Evolutionary conservation across 2,329 filamentous ascomycete genomes (phyloP).

Genomic region (Trichophyton mentagrophytes): DNA sequence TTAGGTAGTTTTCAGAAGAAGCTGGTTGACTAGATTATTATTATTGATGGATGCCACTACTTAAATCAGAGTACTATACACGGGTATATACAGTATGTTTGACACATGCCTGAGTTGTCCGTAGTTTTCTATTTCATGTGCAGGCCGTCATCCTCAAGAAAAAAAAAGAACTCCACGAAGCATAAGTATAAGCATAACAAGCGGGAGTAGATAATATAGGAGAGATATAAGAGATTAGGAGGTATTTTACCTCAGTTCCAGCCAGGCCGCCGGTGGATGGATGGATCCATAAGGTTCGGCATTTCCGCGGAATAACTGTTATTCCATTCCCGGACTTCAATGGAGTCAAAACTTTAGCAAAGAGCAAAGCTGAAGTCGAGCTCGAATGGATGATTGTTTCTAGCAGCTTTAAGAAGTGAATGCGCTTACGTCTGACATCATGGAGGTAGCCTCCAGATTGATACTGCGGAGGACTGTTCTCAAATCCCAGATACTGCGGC

Average conservation of each 20-base stretch:
- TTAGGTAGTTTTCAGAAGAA: too few relatives aligned
- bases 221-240: neutral
- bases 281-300: too few relatives aligned
- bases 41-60: neutral
- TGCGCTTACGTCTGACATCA: constrained; percentile 10
- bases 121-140: neutral
- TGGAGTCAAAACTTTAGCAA: too few relatives aligned
- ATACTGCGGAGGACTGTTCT: constrained; percentile 5
- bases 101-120: neutral
- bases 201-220: neutral
- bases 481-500: neutral
- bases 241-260: neutral
- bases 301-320: too few relatives aligned
- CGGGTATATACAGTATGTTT: neutral
- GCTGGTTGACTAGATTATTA: neutral
- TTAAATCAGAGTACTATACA: neutral
- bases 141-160: neutral
- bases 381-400: neutral
- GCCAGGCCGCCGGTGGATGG: too few relatives aligned
- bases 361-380: neutral
- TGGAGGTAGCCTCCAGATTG: constrained; percentile 28
- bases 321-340: too few relatives aligned
- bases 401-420: neutral
- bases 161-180: neutral
- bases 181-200: neutral